A percentile compares a stretch with the other conserved stretches of the same genome.
These are phyloP conservation scores for Diaporthe aspalathi DNA, from an alignment of 2,329 filamentous ascomycete genomes.

Conservation along the genomic window DNA sequence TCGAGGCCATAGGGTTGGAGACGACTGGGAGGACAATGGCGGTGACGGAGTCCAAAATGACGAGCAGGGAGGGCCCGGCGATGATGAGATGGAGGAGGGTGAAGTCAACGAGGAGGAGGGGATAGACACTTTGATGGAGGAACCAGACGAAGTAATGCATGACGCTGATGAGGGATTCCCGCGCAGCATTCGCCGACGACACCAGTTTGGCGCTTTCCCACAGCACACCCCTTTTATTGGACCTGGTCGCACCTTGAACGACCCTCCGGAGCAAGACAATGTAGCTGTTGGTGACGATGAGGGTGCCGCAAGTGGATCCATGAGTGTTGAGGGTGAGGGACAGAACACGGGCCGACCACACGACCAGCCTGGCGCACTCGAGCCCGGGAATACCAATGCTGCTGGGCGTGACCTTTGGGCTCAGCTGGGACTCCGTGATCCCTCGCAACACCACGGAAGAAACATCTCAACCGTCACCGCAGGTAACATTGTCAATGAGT, in stretches of 20 bases:
- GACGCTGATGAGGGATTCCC: neutral
- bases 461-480: no score
- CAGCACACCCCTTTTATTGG: neutral
- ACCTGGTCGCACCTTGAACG: conserved; percentile 26
- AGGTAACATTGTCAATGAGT: neutral
- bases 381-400: neutral
- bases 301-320: neutral
- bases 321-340: neutral
- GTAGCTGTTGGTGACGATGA: neutral
- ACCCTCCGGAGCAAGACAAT: neutral
- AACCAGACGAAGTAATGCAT: neutral
- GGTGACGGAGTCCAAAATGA: neutral
- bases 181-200: no score
- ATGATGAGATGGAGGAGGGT: neutral
- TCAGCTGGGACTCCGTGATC: neutral
- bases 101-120: neutral
- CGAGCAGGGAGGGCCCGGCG: neutral
- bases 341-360: no score
- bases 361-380: neutral
- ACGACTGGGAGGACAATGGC: neutral
- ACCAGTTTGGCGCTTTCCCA: no score
- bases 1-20: conserved; percentile 11
- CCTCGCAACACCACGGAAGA: neutral
- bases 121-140: neutral
- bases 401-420: neutral